phyloP scores from a whole-genome alignment of 768 basidiomycete genomes.

The Panus rudis region DNA sequence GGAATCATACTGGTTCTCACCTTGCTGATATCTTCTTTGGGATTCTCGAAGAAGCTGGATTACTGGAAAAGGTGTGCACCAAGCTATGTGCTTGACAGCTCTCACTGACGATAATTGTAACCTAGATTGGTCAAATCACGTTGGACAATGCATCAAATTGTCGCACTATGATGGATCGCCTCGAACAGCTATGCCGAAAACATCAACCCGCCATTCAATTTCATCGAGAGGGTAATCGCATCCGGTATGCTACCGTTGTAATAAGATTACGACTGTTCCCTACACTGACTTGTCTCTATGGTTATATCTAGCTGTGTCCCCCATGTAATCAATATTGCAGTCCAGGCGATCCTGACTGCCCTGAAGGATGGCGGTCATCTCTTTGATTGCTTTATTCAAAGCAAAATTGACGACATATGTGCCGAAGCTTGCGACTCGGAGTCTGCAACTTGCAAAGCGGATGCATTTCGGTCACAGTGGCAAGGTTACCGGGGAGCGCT shows the following conservation, averaged over 20 bases:
- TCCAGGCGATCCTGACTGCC: neutral
- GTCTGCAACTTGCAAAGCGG: neutral
- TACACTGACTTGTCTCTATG: neutral
- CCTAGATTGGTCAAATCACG: conserved; percentile 33
- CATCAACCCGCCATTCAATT: conserved; percentile 12
- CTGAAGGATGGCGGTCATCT: too few relatives aligned
- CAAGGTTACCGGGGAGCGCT: too few relatives aligned
- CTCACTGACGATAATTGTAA: conserved; percentile 17
- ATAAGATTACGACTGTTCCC: too few relatives aligned
- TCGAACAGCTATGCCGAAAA: conserved; percentile 5
- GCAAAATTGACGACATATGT: neutral
- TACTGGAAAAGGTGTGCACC: conserved; percentile 13
- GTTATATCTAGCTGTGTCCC: conserved; percentile 11
- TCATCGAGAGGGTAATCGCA: conserved; percentile 11
- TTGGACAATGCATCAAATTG: conserved; percentile 25
- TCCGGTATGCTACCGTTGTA: conserved; percentile 10
- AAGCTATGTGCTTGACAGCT: conserved; percentile 10
- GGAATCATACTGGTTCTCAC: conserved; percentile 31
- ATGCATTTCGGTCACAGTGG: neutral
- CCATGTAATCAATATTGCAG: conserved; percentile 11
- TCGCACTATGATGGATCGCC: conserved; percentile 14
- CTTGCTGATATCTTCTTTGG: conserved; percentile 27
- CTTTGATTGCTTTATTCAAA: too few relatives aligned
- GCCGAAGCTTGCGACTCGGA: conserved; percentile 2
- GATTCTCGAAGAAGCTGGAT: conserved; percentile 18